A percentile compares a stretch with the other conserved stretches of the same genome.
phyloP scores from a whole-genome alignment of 495 filamentous ascomycete genomes.

The Annulohypoxylon maeteangense region DNA sequence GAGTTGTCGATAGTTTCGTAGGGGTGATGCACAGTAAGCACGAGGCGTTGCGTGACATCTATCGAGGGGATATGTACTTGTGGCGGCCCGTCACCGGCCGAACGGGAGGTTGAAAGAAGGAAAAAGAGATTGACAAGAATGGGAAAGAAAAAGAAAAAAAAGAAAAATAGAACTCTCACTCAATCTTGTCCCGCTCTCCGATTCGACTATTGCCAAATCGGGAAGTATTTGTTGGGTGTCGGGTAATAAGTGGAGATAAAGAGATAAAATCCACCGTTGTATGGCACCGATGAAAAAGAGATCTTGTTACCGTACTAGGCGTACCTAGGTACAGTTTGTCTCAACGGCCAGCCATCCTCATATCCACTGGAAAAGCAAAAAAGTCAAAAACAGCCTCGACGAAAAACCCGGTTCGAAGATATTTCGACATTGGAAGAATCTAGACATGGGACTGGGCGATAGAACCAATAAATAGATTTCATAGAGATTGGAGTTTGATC shows the following conservation, averaged over 20 bases:
- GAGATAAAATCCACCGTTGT: neutral
- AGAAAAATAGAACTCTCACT: slow-evolving; percentile 16
- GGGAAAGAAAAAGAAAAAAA: slow-evolving; percentile 11
- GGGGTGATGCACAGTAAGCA: slow-evolving; percentile 41
- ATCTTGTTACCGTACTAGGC: slow-evolving; percentile 30
- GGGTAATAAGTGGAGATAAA: slow-evolving; percentile 38
- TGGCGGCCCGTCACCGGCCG: slow-evolving; percentile 25
- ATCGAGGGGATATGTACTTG: neutral
- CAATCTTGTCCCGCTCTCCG: slow-evolving; percentile 18
- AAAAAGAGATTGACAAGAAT: neutral
- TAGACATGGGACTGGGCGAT: neutral
- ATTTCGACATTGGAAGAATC: neutral
- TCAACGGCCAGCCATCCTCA: neutral
- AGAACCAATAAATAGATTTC: slow-evolving; percentile 22
- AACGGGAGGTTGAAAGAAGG: slow-evolving; percentile 21
- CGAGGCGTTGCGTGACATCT: slow-evolving; percentile 1
- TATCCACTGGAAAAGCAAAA: neutral
- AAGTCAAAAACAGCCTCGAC: neutral
- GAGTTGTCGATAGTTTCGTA: slow-evolving; percentile 19
- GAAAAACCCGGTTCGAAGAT: neutral
- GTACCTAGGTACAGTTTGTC: slow-evolving; percentile 13
- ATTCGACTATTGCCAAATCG: slow-evolving; percentile 23
- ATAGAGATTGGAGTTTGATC: slow-evolving; percentile 17
- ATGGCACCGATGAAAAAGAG: slow-evolving; percentile 10
- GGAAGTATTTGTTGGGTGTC: slow-evolving; percentile 38